These are phyloP conservation scores for Capsella bursapastoris DNA, from an alignment of 345 rosid genomes.

Conservation along the genomic window DNA sequence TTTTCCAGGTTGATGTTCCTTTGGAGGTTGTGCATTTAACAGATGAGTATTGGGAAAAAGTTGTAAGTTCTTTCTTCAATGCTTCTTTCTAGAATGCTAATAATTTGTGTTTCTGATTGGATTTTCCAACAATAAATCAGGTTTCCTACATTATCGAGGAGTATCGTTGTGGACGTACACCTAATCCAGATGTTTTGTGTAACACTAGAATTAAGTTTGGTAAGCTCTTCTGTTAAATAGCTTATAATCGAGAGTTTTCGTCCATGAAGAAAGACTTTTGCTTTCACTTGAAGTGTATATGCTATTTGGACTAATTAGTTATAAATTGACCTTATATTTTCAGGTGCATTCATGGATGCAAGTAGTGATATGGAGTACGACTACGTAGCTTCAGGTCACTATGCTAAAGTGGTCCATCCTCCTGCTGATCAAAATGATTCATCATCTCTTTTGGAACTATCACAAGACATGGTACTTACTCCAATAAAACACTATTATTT, in stretches of 20 bases:
- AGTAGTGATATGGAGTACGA: slow-evolving; percentile 68
- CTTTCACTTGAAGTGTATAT: no score
- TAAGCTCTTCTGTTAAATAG: slow-evolving; percentile 38
- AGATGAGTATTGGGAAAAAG: slow-evolving; percentile 91
- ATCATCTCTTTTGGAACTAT: slow-evolving; percentile 68
- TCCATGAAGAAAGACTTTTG: neutral
- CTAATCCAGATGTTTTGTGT: slow-evolving; percentile 92
- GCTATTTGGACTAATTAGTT: neutral
- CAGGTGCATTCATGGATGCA: slow-evolving; percentile 95
- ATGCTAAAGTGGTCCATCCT: slow-evolving; percentile 81
- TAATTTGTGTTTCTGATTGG: slow-evolving; percentile 8
- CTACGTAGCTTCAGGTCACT: slow-evolving; percentile 88
- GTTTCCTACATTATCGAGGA: slow-evolving; percentile 89
- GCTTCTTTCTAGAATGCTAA: slow-evolving; percentile 17
- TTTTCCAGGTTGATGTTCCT: slow-evolving; percentile 75
- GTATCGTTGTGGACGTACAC: slow-evolving; percentile 83
- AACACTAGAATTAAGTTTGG: slow-evolving; percentile 94
- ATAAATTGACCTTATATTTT: slow-evolving; percentile 19
- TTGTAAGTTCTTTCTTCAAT: slow-evolving; percentile 52
- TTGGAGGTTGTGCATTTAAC: slow-evolving; percentile 91
- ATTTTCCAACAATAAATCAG: slow-evolving; percentile 40
- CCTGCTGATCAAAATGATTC: slow-evolving; percentile 51
- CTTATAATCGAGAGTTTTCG: neutral
- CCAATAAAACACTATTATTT: neutral
- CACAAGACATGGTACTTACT: slow-evolving; percentile 69